Evolutionary conservation across 2,329 filamentous ascomycete genomes (phyloP).

Genomic region (Didymella exigua): DNA sequence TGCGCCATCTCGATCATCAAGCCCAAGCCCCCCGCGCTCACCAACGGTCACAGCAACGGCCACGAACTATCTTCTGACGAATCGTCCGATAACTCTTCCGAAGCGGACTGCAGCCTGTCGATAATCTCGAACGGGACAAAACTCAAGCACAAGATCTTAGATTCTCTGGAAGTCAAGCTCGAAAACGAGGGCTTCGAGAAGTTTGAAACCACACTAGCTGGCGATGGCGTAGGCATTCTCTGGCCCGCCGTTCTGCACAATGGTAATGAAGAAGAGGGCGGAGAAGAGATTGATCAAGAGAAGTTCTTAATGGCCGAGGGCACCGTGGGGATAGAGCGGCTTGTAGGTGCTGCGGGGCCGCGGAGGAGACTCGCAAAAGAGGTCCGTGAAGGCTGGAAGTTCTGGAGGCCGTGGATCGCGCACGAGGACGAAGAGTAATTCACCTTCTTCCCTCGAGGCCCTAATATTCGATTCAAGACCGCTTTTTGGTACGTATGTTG

Average conservation of each 20-base stretch:
- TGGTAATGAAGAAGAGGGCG: conserved; percentile 77
- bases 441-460: neutral
- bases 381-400: conserved; percentile 49
- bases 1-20: conserved; percentile 92
- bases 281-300: conserved; percentile 91
- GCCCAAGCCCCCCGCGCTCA: conserved; percentile 58
- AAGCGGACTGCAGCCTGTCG: conserved; percentile 35
- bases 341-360: conserved; percentile 72
- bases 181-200: conserved; percentile 71
- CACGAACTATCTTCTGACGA: conserved; percentile 32
- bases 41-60: conserved; percentile 51
- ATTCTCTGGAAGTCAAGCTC: conserved; percentile 66
- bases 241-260: conserved; percentile 92
- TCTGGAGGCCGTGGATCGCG: conserved; percentile 48
- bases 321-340: conserved; percentile 80
- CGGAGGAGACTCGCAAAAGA: conserved; percentile 35
- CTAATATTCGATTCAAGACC: conserved; percentile 16
- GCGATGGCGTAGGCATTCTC: conserved; percentile 90
- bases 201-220: conserved; percentile 88
- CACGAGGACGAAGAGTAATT: conserved; percentile 22
- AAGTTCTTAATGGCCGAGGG: conserved; percentile 84
- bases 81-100: conserved; percentile 31
- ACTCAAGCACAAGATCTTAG: conserved; percentile 53
- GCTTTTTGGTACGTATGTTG: conserved; percentile 15
- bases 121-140: conserved; percentile 42